Conservation (phyloP, 352 stramenopile species). For the Globisporangium okanoganense region DNA sequence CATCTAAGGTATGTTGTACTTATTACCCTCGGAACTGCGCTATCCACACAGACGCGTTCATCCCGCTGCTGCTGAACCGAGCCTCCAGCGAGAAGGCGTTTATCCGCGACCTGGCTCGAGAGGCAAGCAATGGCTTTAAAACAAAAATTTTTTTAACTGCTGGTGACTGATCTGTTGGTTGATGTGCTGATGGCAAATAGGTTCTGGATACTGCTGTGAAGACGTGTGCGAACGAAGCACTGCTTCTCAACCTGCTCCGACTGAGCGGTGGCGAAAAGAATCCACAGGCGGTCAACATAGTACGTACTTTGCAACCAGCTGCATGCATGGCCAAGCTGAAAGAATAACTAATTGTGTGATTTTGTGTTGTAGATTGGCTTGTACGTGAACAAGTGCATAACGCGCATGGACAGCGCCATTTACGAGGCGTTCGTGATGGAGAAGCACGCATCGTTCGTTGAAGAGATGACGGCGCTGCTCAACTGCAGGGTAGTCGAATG, state of each 20-base stretch:
- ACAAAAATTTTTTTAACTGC: neutral
- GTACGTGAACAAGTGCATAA: constrained; percentile 51
- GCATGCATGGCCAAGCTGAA: neutral
- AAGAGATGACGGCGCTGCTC: constrained; percentile 52
- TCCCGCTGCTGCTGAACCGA: constrained; percentile 51
- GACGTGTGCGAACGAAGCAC: constrained; percentile 21
- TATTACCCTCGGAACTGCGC: neutral
- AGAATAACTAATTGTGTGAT: neutral
- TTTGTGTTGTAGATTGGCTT: constrained; percentile 19
- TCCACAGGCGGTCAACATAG: constrained; percentile 42
- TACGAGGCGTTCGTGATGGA: constrained; percentile 42
- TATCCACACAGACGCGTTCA: constrained; percentile 23
- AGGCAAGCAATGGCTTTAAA: too few relatives aligned
- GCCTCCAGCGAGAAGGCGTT: constrained; percentile 74
- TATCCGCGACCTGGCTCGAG: constrained; percentile 49
- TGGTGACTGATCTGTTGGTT: neutral
- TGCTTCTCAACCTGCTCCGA: constrained; percentile 29
- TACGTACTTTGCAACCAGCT: constrained; percentile 10
- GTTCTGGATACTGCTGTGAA: constrained; percentile 42
- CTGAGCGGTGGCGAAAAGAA: constrained; percentile 40
- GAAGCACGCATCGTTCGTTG: constrained; percentile 38
- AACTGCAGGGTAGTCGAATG: constrained; percentile 73
- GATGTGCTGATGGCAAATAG: neutral
- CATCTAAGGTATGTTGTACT: neutral
- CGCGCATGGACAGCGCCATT: constrained; percentile 33